These are phyloP conservation scores for Kwoniella shandongensis DNA, from an alignment of 768 basidiomycete genomes.

Conservation along the genomic window DNA sequence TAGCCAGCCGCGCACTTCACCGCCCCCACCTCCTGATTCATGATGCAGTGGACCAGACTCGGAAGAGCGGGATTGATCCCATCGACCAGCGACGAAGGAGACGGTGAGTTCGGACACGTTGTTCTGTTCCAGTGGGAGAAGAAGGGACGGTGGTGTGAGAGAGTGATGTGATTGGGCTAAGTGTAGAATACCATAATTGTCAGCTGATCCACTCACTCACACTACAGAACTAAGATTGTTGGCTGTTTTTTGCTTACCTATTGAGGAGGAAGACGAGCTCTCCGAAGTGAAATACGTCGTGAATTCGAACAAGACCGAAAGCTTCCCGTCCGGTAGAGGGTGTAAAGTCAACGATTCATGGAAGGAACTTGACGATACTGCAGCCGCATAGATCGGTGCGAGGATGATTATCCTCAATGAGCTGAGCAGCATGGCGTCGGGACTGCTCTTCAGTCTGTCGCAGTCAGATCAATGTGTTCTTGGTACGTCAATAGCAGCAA, in stretches of 20 bases:
- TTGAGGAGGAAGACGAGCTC: slow-evolving; percentile 56
- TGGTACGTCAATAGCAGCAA: too few species aligned
- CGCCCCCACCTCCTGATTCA: slow-evolving; percentile 74
- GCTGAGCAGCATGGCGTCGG: slow-evolving; percentile 23
- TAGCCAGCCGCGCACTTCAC: slow-evolving; percentile 91
- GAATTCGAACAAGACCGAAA: slow-evolving; percentile 78
- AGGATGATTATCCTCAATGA: slow-evolving; percentile 15
- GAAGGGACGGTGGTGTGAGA: slow-evolving; percentile 79
- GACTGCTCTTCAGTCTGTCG: too few species aligned
- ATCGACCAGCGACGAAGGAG: slow-evolving; percentile 84
- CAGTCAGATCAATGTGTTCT: too few species aligned
- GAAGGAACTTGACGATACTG: slow-evolving; percentile 43
- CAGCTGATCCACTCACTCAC: slow-evolving; percentile 40
- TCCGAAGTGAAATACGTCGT: slow-evolving; percentile 56
- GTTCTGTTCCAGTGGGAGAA: slow-evolving; percentile 82
- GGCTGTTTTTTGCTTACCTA: slow-evolving; percentile 57
- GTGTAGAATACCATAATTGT: neutral
- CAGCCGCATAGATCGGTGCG: slow-evolving; percentile 14
- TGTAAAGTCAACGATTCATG: slow-evolving; percentile 61
- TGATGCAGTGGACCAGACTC: slow-evolving; percentile 65
- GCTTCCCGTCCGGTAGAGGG: slow-evolving; percentile 77
- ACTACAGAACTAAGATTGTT: slow-evolving; percentile 61
- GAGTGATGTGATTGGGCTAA: slow-evolving; percentile 65
- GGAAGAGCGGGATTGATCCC: slow-evolving; percentile 84
- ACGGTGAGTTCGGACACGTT: slow-evolving; percentile 85